Conservation (phyloP, 2,329 filamentous ascomycete genomes). For the Neopestalotiopsis clavispora region DNA sequence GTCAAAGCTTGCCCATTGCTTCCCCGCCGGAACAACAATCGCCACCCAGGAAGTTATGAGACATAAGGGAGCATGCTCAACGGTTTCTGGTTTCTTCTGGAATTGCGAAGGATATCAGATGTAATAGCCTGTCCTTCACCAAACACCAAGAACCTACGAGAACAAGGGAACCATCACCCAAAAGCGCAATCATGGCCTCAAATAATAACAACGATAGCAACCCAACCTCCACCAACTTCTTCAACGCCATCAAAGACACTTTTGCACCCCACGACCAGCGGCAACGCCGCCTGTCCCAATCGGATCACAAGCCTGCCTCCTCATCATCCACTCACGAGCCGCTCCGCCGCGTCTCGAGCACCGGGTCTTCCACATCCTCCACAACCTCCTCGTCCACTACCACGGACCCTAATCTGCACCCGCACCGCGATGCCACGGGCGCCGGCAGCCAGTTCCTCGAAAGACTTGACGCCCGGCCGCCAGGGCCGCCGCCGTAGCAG, state of each 20-base stretch:
- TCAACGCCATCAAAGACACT: conserved; percentile 2
- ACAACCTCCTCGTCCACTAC: not conserved
- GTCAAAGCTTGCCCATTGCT: not conserved
- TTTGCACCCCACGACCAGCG: conserved; percentile 3
- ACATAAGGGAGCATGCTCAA: not conserved
- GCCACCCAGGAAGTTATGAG: not conserved
- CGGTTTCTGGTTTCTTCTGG: not conserved
- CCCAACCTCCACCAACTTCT: not conserved
- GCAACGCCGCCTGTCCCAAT: conserved; percentile 1
- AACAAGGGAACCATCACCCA: not conserved
- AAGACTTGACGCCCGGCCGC: conserved; percentile 8
- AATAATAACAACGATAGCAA: conserved; percentile 2
- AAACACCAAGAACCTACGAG: not conserved
- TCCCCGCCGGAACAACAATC: not conserved
- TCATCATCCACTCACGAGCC: not conserved
- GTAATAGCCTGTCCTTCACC: not conserved
- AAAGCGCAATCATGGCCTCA: not conserved
- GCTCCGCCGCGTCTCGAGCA: not conserved
- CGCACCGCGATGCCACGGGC: conserved; percentile 9
- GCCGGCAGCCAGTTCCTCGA: conserved; percentile 13
- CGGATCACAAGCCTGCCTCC: not conserved
- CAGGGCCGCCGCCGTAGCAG: conserved; percentile 6
- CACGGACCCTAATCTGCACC: not conserved
- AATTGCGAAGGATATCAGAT: not conserved
- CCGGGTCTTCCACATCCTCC: not conserved